phyloP scores from a whole-genome alignment of 2,329 filamentous ascomycete genomes.

The Phyllosticta ampelicida region DNA sequence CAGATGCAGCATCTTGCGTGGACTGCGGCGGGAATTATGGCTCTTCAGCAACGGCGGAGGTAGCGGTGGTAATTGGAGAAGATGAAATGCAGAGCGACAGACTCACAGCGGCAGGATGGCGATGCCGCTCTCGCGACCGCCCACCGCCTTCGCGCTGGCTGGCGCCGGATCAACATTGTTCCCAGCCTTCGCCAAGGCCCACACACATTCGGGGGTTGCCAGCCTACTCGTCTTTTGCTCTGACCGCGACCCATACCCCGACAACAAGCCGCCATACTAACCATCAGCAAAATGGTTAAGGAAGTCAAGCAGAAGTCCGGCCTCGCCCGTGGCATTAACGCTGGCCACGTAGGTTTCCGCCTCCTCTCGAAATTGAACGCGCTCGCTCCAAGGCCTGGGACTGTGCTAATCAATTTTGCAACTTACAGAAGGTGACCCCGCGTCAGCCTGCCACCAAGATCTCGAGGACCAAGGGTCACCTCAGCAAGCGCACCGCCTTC shows the following conservation, averaged over 20 bases:
- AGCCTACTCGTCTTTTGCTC: not conserved
- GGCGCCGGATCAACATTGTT: not conserved
- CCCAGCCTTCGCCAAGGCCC: conserved; percentile 7
- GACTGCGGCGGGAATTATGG: too few species aligned
- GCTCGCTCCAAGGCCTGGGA: conserved; percentile 10
- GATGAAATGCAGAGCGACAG: too few species aligned
- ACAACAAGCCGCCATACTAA: conserved; percentile 13
- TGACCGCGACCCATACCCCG: not conserved
- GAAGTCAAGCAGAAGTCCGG: conserved; percentile 44
- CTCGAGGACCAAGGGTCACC: conserved; percentile 78
- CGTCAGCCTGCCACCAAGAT: conserved; percentile 39
- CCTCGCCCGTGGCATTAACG: conserved; percentile 52
- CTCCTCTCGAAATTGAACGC: conserved; percentile 6
- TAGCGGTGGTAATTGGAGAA: not conserved
- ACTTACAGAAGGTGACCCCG: conserved; percentile 41
- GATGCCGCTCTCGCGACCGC: not conserved
- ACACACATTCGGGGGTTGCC: conserved; percentile 1
- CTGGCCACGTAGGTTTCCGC: conserved; percentile 51
- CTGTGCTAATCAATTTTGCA: conserved; percentile 17
- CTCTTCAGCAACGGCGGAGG: not conserved
- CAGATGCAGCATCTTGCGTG: not conserved
- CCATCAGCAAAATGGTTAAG: conserved; percentile 37
- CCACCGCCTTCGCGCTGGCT: not conserved
- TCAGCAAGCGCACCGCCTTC: conserved; percentile 95
- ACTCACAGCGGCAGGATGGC: too few species aligned